These are phyloP conservation scores for Aspergillus luchuensis DNA, from an alignment of 2,329 filamentous ascomycete species.

Conservation along the genomic window DNA sequence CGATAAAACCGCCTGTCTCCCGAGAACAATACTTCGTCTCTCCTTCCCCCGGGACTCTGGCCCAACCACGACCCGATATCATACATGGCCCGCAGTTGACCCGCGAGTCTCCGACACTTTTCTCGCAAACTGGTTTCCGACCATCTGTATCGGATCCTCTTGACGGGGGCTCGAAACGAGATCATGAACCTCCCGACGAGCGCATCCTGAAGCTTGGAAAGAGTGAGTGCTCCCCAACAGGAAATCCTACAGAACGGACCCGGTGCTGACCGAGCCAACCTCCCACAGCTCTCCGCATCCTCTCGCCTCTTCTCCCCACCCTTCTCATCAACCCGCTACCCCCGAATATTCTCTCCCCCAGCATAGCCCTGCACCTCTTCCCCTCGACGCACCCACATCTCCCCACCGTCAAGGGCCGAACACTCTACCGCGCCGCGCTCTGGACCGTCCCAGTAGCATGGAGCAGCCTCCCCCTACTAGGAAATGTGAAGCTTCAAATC, in stretches of 20 bases:
- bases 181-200: slow-evolving; percentile 58
- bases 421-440: slow-evolving; percentile 87
- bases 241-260: neutral
- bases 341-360: slow-evolving; percentile 63
- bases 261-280: slow-evolving; percentile 14
- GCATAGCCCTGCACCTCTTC: slow-evolving; percentile 64
- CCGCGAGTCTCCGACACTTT: slow-evolving; percentile 23
- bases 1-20: slow-evolving; percentile 4
- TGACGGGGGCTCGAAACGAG: slow-evolving; percentile 27
- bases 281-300: slow-evolving; percentile 56
- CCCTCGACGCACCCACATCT: slow-evolving; percentile 66
- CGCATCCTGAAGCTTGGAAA: slow-evolving; percentile 64
- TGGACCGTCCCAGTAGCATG: slow-evolving; percentile 97
- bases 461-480: slow-evolving; percentile 87
- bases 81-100: slow-evolving; percentile 40
- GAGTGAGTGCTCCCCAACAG: slow-evolving; percentile 46
- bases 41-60: slow-evolving; percentile 34
- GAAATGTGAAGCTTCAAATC: slow-evolving; percentile 85
- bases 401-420: slow-evolving; percentile 84
- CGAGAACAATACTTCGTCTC: slow-evolving; percentile 30
- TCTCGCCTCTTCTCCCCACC: slow-evolving; percentile 65
- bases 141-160: slow-evolving; percentile 26
- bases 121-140: slow-evolving; percentile 28
- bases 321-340: slow-evolving; percentile 63
- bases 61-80: slow-evolving; percentile 40